Conservation (phyloP, 192 early-diverging fungal genomes). For the Mycoemilia scoparia region DNA sequence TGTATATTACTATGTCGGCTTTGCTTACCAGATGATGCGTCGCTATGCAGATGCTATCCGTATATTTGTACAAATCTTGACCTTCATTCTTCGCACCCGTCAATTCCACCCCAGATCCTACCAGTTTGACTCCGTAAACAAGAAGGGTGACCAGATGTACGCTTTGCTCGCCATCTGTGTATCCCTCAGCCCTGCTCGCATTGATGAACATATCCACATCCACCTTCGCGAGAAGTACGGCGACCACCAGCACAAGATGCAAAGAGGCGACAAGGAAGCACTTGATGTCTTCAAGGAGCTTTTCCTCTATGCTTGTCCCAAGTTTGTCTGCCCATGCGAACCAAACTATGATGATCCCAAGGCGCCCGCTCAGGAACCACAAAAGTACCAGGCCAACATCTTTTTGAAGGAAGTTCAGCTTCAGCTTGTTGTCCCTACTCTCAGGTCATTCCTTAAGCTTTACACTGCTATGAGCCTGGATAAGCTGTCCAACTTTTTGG, state of each 20-base stretch:
- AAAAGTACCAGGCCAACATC: constrained; percentile 63
- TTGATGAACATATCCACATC: constrained; percentile 86
- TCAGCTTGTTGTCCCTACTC: constrained; percentile 67
- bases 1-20: constrained; percentile 93
- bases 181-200: constrained; percentile 73
- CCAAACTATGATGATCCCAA: constrained; percentile 57
- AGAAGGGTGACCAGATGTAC: constrained; percentile 94
- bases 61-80: constrained; percentile 75
- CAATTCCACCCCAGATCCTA: constrained; percentile 86
- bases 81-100: constrained; percentile 78
- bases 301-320: constrained; percentile 79
- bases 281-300: constrained; percentile 71
- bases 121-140: constrained; percentile 78
- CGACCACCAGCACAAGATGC: constrained; percentile 75
- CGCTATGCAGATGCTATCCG: constrained; percentile 90
- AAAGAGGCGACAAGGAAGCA: constrained; percentile 72
- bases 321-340: constrained; percentile 82
- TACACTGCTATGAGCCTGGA: constrained; percentile 84
- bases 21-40: constrained; percentile 97
- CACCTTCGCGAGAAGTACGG: constrained; percentile 80
- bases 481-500: constrained; percentile 74
- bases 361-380: constrained; percentile 30
- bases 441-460: constrained; percentile 87
- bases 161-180: constrained; percentile 79
- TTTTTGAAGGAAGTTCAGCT: constrained; percentile 74